These are phyloP conservation scores for Anthracocystis panici-leucophaei DNA, from an alignment of 1,284 basidiomycete genomes.

Conservation along the genomic window DNA sequence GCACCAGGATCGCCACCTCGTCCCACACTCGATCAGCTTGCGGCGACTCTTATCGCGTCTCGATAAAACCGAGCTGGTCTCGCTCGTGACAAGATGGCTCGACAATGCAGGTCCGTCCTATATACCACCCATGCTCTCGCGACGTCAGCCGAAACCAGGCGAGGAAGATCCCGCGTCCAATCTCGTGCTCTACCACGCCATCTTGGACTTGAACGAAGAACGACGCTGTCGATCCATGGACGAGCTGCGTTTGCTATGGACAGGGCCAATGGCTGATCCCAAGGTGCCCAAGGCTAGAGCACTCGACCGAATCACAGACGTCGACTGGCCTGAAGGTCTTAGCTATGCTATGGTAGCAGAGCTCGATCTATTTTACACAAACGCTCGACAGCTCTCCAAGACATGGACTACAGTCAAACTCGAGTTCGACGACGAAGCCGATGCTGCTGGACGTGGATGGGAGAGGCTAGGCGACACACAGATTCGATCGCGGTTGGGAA, in stretches of 20 bases:
- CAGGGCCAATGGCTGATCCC: constrained; percentile 45
- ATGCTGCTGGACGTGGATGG: constrained; percentile 23
- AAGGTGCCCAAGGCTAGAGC: constrained; percentile 55
- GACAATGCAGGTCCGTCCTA: constrained; percentile 30
- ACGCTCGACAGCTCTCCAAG: constrained; percentile 21
- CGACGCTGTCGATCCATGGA: constrained; percentile 47
- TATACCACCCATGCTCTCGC: constrained; percentile 48
- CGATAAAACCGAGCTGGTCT: constrained; percentile 45
- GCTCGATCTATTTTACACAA: constrained; percentile 38
- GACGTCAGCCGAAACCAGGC: constrained; percentile 32
- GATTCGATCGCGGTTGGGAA: constrained; percentile 34
- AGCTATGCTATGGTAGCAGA: constrained; percentile 57
- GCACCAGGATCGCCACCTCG: constrained; percentile 33
- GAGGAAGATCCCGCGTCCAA: constrained; percentile 36
- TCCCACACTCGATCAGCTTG: constrained; percentile 40
- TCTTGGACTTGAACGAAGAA: constrained; percentile 51
- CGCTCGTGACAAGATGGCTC: constrained; percentile 43
- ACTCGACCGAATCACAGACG: constrained; percentile 52
- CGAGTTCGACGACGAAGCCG: constrained; percentile 48
- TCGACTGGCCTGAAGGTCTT: constrained; percentile 59
- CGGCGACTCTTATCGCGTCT: constrained; percentile 41
- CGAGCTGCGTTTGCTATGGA: constrained; percentile 49
- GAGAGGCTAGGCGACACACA: constrained; percentile 34
- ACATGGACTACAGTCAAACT: constrained; percentile 50
- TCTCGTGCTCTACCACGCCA: constrained; percentile 41